Percentiles rank a stretch among this genome's conserved stretches.
Evolutionary conservation across 805 yeast species (phyloP).

Genomic region (Kluyveromyces dobzhanskii): DNA sequence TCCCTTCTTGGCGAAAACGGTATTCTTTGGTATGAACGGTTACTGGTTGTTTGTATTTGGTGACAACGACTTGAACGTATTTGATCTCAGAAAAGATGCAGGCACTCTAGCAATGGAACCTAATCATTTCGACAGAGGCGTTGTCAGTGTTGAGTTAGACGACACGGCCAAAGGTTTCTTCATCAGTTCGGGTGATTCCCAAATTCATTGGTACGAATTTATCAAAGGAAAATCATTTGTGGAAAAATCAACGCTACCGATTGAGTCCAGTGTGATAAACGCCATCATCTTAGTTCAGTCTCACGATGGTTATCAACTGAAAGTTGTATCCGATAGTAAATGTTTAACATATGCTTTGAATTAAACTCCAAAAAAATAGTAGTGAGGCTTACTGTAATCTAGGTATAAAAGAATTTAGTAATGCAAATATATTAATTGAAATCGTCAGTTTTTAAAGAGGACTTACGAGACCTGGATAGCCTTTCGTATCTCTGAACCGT

Average conservation of each 20-base stretch:
- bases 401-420: too few species aligned
- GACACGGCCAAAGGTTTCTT: conserved; percentile 5
- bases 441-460: too few species aligned
- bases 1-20: conserved; percentile 9
- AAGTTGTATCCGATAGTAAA: not conserved
- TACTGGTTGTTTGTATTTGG: conserved; percentile 25
- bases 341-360: not conserved
- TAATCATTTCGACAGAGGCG: conserved; percentile 2
- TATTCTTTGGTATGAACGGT: conserved; percentile 24
- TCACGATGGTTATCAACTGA: not conserved
- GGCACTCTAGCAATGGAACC: conserved; percentile 17
- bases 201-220: not conserved
- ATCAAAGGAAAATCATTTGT: not conserved
- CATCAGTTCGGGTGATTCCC: not conserved
- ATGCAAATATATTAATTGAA: too few species aligned
- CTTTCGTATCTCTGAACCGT: too few species aligned
- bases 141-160: conserved; percentile 5
- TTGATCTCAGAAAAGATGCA: conserved; percentile 21
- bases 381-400: not conserved
- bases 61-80: conserved; percentile 10
- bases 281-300: not conserved
- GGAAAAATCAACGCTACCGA: not conserved
- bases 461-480: too few species aligned
- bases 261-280: not conserved
- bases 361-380: too few species aligned